These are phyloP conservation scores for Calycina marina DNA, from an alignment of 2,329 filamentous ascomycete genomes.

Conservation along the genomic window DNA sequence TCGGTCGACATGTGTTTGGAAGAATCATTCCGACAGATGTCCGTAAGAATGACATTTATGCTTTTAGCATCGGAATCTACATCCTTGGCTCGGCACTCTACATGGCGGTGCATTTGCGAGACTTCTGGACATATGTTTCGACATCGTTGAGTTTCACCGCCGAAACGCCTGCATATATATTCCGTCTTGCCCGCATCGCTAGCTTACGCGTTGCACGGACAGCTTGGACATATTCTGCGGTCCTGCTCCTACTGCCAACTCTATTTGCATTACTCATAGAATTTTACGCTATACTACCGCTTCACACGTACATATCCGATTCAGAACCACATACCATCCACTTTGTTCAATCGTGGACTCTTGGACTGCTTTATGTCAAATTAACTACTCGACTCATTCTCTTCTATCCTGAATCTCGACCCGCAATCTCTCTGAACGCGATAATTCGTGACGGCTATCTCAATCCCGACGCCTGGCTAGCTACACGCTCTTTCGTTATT, in stretches of 20 bases:
- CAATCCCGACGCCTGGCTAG: constrained; percentile 61
- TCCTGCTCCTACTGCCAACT: constrained; percentile 68
- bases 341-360: constrained; percentile 84
- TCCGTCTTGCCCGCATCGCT: constrained; percentile 11
- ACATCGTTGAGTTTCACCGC: constrained; percentile 17
- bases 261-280: constrained; percentile 70
- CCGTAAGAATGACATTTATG: constrained; percentile 87
- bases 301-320: constrained; percentile 27
- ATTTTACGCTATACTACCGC: constrained; percentile 73
- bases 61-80: constrained; percentile 83
- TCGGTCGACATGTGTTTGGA: constrained; percentile 69
- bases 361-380: constrained; percentile 82
- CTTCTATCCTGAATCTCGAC: constrained; percentile 52
- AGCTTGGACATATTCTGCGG: constrained; percentile 59
- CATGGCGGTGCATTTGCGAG: constrained; percentile 35
- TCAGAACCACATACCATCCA: constrained; percentile 55
- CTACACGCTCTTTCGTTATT: constrained; percentile 77
- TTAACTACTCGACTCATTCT: constrained; percentile 57
- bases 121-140: constrained; percentile 20
- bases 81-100: constrained; percentile 58
- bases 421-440: constrained; percentile 59
- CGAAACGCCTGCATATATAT: constrained; percentile 17
- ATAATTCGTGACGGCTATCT: constrained; percentile 64
- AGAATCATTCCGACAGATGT: constrained; percentile 55
- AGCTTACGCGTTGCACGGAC: constrained; percentile 28